Conservation (phyloP, 108 stramenopile genomes). For the Nannochloropsis oceanica region DNA sequence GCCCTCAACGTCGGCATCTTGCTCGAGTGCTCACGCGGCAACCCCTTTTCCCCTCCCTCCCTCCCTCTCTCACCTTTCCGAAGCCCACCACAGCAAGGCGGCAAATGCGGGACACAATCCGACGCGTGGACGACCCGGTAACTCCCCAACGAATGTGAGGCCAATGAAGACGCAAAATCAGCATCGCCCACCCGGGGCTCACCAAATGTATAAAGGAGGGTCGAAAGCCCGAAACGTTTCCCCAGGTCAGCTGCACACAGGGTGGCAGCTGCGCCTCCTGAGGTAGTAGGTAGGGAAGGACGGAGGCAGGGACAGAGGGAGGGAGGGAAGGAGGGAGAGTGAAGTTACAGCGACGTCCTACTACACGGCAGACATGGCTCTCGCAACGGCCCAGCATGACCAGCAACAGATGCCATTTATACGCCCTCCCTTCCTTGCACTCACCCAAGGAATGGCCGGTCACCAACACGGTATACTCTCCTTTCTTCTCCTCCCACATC, state of each 20-base stretch:
- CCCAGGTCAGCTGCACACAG: constrained; percentile 21
- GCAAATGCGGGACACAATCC: constrained; percentile 7
- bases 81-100: constrained; percentile 11
- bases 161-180: not conserved
- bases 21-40: no score
- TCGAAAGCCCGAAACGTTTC: not conserved
- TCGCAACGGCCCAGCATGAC: no score
- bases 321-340: not conserved
- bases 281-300: not conserved
- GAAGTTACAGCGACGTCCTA: no score
- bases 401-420: no score
- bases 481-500: not conserved
- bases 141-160: not conserved
- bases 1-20: no score
- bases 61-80: not conserved
- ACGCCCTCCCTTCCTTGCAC: not conserved
- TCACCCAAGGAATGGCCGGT: constrained; percentile 23
- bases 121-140: constrained; percentile 15
- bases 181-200: constrained; percentile 16
- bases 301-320: not conserved
- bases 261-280: not conserved
- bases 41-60: not conserved
- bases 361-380: no score
- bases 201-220: constrained; percentile 18
- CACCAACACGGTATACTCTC: constrained; percentile 5